Percentiles rank a stretch among this genome's conserved stretches.
These are phyloP conservation scores for Kodamaea leandrae DNA, from an alignment of 805 yeast species.

Conservation along the genomic window DNA sequence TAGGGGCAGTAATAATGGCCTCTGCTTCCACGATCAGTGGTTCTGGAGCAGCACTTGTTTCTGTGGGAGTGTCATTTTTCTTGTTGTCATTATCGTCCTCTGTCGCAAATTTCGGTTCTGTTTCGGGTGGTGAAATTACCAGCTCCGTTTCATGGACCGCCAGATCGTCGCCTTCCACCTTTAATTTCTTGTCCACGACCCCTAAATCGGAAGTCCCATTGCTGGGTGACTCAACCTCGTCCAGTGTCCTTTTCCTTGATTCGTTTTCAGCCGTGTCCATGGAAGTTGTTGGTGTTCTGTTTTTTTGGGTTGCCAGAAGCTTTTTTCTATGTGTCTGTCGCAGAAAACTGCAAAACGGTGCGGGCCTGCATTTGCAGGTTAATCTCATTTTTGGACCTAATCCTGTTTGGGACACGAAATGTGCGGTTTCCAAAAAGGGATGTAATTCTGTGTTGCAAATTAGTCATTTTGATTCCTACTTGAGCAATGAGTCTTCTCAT, in stretches of 20 bases:
- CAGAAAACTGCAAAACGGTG: not conserved
- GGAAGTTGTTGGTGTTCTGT: conserved; percentile 2
- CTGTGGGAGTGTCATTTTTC: not conserved
- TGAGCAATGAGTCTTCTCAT: conserved; percentile 26
- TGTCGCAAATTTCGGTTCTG: conserved; percentile 3
- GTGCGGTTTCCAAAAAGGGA: not conserved
- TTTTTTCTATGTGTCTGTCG: not conserved
- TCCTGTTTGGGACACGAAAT: not conserved
- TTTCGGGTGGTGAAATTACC: not conserved
- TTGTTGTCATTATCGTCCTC: not conserved
- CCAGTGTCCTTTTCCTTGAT: conserved; percentile 4
- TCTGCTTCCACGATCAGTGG: too few relatives aligned
- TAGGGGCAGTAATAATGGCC: too few relatives aligned
- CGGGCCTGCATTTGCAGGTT: not conserved
- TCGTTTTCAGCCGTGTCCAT: conserved; percentile 4
- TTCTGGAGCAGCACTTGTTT: too few relatives aligned
- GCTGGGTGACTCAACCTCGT: not conserved
- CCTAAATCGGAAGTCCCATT: not conserved
- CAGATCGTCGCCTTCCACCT: conserved; percentile 1
- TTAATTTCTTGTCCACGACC: conserved; percentile 4
- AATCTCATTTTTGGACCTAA: not conserved
- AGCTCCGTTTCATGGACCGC: not conserved
- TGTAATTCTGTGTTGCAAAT: not conserved
- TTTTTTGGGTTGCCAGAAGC: not conserved
- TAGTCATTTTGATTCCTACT: not conserved